phyloP scores from a whole-genome alignment of 805 yeast genomes.

The Sungouiozyma intestinalis region DNA sequence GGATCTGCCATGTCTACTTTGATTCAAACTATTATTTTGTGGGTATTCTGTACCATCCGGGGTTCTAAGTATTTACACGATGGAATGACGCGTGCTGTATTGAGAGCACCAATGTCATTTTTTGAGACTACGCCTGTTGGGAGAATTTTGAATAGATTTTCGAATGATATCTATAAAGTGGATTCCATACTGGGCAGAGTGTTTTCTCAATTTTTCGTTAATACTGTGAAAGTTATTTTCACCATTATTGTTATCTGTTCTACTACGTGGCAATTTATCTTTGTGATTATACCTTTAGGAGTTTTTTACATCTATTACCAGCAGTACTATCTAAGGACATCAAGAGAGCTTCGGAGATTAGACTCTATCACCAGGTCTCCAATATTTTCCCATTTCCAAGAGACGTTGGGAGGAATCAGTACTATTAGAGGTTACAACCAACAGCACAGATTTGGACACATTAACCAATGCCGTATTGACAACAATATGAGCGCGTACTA shows the following conservation, averaged over 20 bases:
- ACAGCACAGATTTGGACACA: constrained; percentile 46
- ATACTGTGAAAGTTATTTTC: constrained; percentile 53
- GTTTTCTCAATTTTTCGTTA: constrained; percentile 56
- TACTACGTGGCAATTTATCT: constrained; percentile 79
- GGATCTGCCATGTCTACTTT: constrained; percentile 50
- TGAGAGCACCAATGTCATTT: constrained; percentile 90
- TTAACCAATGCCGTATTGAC: constrained; percentile 67
- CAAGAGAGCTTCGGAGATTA: constrained; percentile 73
- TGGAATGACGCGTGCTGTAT: constrained; percentile 59
- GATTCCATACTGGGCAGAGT: constrained; percentile 71
- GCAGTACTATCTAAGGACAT: constrained; percentile 63
- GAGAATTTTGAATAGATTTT: constrained; percentile 79
- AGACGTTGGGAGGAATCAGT: constrained; percentile 63
- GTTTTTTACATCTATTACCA: constrained; percentile 61
- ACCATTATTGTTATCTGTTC: constrained; percentile 71
- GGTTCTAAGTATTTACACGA: constrained; percentile 73
- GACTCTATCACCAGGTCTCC: constrained; percentile 76
- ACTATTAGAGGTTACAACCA: constrained; percentile 70
- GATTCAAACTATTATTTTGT: constrained; percentile 55
- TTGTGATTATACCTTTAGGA: constrained; percentile 61
- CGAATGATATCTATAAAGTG: constrained; percentile 81
- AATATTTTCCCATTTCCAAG: constrained; percentile 76
- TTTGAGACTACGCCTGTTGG: constrained; percentile 96
- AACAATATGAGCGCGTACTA: constrained; percentile 84
- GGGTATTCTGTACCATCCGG: constrained; percentile 73